Base-by-base conservation (phyloP, 2,329 filamentous ascomycete species). In the Neopestalotiopsis sp. region DNA sequence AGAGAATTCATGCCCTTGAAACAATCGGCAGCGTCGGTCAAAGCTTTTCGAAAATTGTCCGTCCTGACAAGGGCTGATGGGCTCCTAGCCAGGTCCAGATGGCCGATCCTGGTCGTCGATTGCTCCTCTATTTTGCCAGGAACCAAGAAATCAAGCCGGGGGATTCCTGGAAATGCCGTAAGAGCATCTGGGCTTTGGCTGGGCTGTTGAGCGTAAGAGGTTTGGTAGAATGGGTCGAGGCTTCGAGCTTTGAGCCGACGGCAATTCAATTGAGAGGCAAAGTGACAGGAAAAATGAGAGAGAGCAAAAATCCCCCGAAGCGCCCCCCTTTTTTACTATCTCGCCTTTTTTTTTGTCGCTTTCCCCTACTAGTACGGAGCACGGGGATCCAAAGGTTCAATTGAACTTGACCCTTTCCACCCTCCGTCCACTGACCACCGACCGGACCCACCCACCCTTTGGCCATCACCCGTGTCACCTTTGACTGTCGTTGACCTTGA, bases 1-100 rank as follows among this genome's bases (percentile, higher is more conserved):
- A 52, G 45, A 17, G 45, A 52, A 52, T 52, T 52, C 45, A 52
- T 52, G 45, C 45, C 45, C 45, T 52, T 52, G 45, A 52, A 52
- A 52, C 45, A 52, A 52, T n/a, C 45, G 24, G 24, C 24, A 28
- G 24, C 24, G 24, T 28, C 24, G 17, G 45, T 52, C 45, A 20
- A 52, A 52, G 45, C 45, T 52, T 38, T 20, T 52, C 24, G 45
- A 52, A 52, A 52, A 52, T 52, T 52, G 45, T 52, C 45, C 45
- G 45, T 17, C 45, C n/a, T 38, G 24, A 38, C 34, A 38, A 38
- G 34, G 24, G 24, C 24, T 28, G 24, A 28, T 28, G 24, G 24
- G 34, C 34, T 38, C 34, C 17, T 52, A 52, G 45, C 45, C 45
- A 52, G 45, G 45, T 52, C 45, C 45, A 52, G 45, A 52, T 20